Percentiles rank a stretch among this genome's conserved stretches.
Conservation (phyloP, 208 protist genomes). For the Acanthamoeba triangularis region DNA sequence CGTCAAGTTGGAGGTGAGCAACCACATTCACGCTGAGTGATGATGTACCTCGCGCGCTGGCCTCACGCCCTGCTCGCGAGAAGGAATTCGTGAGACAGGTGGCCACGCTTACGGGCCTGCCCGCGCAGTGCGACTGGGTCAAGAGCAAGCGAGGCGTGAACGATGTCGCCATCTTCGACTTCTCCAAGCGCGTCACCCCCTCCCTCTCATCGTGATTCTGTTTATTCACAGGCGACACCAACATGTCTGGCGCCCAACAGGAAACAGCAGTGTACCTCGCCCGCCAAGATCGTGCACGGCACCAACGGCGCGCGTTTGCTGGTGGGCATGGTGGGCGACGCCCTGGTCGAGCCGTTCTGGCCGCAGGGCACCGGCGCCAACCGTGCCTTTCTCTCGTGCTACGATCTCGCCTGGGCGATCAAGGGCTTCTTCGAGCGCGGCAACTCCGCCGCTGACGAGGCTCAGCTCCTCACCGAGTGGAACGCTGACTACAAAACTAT, state of each 20-base stretch:
- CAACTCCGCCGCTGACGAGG: not conserved
- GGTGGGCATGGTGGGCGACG: slow-evolving; percentile 55
- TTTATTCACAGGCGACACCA: too few species aligned
- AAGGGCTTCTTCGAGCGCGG: slow-evolving; percentile 20
- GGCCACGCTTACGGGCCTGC: not conserved
- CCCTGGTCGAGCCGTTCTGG: slow-evolving; percentile 74
- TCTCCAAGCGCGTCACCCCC: slow-evolving; percentile 40
- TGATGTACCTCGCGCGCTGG: too few species aligned
- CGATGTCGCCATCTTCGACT: slow-evolving; percentile 81
- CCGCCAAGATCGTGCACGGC: slow-evolving; percentile 6
- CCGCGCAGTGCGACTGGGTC: slow-evolving; percentile 2
- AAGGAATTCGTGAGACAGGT: slow-evolving; percentile 44
- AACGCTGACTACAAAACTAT: slow-evolving; percentile 31
- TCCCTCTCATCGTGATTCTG: too few species aligned
- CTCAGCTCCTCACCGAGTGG: slow-evolving; percentile 11
- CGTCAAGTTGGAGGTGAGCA: not conserved
- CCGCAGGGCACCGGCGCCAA: slow-evolving; percentile 71
- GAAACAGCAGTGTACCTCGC: too few species aligned
- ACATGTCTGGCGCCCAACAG: too few species aligned
- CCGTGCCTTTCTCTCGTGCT: slow-evolving; percentile 33
- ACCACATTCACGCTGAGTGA: too few species aligned
- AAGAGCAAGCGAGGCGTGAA: slow-evolving; percentile 1
- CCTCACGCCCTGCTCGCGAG: too few species aligned
- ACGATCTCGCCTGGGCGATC: slow-evolving; percentile 43
- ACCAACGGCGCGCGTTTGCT: not conserved